Conservation (phyloP, 2,329 filamentous ascomycete genomes). For the Corynespora cassiicola region DNA sequence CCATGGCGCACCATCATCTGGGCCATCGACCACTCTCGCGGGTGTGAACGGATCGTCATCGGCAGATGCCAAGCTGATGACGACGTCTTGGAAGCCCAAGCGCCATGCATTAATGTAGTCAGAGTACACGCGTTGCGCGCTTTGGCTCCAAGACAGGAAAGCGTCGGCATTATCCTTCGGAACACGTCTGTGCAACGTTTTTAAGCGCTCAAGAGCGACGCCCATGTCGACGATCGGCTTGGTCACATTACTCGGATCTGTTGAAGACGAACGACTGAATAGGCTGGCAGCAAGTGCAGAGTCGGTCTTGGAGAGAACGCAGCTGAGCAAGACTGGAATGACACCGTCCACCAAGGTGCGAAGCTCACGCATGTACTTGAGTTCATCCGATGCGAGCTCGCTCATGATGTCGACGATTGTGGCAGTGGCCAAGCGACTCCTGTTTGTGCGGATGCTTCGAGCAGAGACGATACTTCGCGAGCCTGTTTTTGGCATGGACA, state of each 20-base stretch:
- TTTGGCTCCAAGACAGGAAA: constrained; percentile 82
- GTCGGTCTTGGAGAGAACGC: constrained; percentile 77
- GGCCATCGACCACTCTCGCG: constrained; percentile 42
- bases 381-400: constrained; percentile 83
- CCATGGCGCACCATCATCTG: constrained; percentile 58
- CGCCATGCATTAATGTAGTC: constrained; percentile 90
- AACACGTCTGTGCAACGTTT: constrained; percentile 78
- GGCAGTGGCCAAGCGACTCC: constrained; percentile 69
- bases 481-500: constrained; percentile 73
- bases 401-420: constrained; percentile 78
- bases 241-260: constrained; percentile 68
- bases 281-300: constrained; percentile 69
- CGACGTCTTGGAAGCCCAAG: constrained; percentile 90
- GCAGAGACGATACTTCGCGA: constrained; percentile 76
- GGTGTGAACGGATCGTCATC: constrained; percentile 65
- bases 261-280: constrained; percentile 66
- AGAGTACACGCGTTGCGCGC: constrained; percentile 77
- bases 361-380: constrained; percentile 87
- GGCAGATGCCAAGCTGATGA: constrained; percentile 87
- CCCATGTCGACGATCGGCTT: constrained; percentile 96
- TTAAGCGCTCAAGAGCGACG: constrained; percentile 83
- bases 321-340: constrained; percentile 86
- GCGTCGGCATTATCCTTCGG: constrained; percentile 74
- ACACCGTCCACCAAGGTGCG: constrained; percentile 94
- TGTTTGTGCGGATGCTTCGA: constrained; percentile 77